Evolutionary conservation across 2,329 filamentous ascomycete genomes (phyloP).

Genomic region (Uncinocarpus reesii): DNA sequence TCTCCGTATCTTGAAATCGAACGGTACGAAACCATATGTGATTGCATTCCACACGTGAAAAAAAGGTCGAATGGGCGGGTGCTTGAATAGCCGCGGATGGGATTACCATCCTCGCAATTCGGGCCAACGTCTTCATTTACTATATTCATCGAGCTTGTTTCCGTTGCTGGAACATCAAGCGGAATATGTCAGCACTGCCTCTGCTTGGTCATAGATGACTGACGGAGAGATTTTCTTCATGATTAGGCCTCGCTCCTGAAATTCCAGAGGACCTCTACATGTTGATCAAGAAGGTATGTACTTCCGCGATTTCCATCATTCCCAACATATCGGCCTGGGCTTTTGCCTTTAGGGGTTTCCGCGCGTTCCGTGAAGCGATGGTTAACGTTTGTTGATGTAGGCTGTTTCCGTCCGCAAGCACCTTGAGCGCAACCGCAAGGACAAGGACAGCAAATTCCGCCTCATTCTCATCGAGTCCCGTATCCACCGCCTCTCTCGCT

Average conservation of each 20-base stretch:
- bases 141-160: neutral
- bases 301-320: neutral
- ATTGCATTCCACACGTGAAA: neutral
- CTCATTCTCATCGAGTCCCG: slow-evolving; percentile 99
- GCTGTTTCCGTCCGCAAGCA: slow-evolving; percentile 99
- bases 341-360: neutral
- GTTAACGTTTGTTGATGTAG: slow-evolving; percentile 37
- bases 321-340: no score
- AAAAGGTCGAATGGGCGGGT: neutral
- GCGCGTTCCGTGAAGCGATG: neutral
- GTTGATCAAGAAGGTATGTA: slow-evolving; percentile 96
- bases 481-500: slow-evolving; percentile 98
- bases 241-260: slow-evolving; percentile 91
- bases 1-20: slow-evolving; percentile 95
- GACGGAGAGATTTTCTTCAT: slow-evolving; percentile 67
- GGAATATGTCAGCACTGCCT: slow-evolving; percentile 46
- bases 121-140: neutral
- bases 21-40: slow-evolving; percentile 56
- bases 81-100: neutral
- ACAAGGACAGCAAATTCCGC: slow-evolving; percentile 99
- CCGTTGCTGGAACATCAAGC: neutral
- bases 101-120: neutral
- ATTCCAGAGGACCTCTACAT: slow-evolving; percentile 99
- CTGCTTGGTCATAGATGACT: slow-evolving; percentile 74
- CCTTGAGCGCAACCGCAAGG: slow-evolving; percentile 99